These are phyloP conservation scores for Pilobolus umbonatus DNA, from an alignment of 192 early-diverging fungal species.

Conservation along the genomic window DNA sequence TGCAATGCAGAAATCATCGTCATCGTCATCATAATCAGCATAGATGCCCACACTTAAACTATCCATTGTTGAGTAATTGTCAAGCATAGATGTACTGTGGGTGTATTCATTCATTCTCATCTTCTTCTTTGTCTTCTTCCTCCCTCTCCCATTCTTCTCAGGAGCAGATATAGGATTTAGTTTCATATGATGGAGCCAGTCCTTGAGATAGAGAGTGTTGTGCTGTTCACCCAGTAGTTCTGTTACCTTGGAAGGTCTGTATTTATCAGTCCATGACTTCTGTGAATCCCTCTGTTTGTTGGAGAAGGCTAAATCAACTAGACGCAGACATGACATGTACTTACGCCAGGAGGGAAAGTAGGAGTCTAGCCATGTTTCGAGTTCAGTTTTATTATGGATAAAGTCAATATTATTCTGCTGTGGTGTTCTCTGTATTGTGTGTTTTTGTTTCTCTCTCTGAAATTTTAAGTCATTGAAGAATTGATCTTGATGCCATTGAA, in stretches of 20 bases:
- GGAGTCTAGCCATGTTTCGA: neutral
- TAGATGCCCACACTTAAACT: neutral
- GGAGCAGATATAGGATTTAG: conserved; percentile 18
- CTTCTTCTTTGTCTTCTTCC: neutral
- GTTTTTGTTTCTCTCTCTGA: too few species aligned
- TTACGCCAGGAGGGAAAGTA: neutral
- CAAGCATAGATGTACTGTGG: neutral
- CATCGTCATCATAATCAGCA: neutral
- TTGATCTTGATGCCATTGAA: too few species aligned
- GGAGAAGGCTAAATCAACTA: neutral
- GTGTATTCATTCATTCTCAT: neutral
- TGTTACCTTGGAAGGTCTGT: conserved; percentile 9
- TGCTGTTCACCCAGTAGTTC: conserved; percentile 5
- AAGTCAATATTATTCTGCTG: too few species aligned
- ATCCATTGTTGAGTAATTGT: neutral
- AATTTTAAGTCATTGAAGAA: too few species aligned
- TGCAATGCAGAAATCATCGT: conserved; percentile 1
- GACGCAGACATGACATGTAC: neutral
- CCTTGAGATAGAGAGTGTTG: conserved; percentile 7
- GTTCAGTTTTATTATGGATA: neutral
- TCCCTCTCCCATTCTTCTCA: neutral
- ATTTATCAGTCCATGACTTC: conserved; percentile 20
- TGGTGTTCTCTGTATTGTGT: too few species aligned
- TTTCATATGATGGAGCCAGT: conserved; percentile 29
- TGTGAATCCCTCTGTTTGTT: neutral